phyloP scores from a whole-genome alignment of 495 filamentous ascomycete species.

The Xylaria flabelliformis region DNA sequence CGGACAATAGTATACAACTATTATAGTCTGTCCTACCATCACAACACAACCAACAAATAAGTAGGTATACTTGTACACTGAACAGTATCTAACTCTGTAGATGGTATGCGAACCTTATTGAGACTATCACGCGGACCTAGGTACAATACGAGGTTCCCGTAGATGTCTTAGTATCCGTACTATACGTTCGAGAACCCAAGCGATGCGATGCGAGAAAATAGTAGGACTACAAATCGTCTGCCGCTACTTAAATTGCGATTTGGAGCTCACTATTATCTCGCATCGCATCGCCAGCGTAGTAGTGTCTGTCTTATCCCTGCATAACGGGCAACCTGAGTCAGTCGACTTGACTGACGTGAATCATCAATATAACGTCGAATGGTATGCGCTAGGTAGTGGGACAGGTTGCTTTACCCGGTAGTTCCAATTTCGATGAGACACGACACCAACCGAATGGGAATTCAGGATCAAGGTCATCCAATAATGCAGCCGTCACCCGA shows the following conservation, averaged over 20 bases:
- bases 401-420: background rate
- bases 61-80: background rate
- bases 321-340: constrained; percentile 16
- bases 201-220: no score
- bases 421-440: background rate
- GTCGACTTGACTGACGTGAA: background rate
- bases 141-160: no score
- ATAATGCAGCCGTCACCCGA: constrained; percentile 3
- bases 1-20: background rate
- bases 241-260: no score
- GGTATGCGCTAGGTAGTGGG: background rate
- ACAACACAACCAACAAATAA: no score
- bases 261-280: no score
- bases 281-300: background rate
- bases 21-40: background rate
- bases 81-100: background rate
- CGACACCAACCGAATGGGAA: background rate
- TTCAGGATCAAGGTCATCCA: background rate
- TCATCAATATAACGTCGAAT: constrained; percentile 6
- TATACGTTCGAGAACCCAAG: no score
- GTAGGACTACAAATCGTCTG: no score
- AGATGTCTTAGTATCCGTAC: no score
- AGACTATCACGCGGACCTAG: background rate
- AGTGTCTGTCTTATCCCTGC: background rate
- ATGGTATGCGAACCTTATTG: background rate